Evolutionary conservation across 148 eudicot species (phyloP), one percentile per base, ranked within the genome.

Genomic region (Heliamphora exappendiculata): DNA sequence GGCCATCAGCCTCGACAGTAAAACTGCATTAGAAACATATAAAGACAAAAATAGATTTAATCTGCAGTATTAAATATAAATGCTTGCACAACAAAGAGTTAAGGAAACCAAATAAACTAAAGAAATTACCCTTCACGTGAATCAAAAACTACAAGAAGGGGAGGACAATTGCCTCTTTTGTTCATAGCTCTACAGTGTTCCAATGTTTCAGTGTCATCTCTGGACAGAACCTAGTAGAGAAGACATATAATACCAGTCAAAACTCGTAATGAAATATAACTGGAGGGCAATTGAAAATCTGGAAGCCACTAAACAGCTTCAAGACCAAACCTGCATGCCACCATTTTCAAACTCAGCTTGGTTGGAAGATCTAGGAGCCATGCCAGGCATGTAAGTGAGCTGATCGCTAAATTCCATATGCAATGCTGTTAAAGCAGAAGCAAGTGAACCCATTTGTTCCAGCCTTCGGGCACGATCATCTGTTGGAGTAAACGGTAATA

Each of bases 281-380:
- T 44, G 37, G 75, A 44, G 17, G 29, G n/a, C n/a, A n/a, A n/a
- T n/a, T n/a, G n/a, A n/a, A 64, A 11, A 39, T 67, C 9, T 41
- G 57, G 47, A 13, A 50, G 24, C 3, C 49, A 67, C 22, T 37
- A 59, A 59, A 33, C n/a, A 70, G 33, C 7, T 51, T 37, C 68
- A 58, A 20, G 42, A 41, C 5, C 53, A 13, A 63, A 94, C 98
- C 96, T 94, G 98, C 96, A 94, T 94, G 73, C 97, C 98, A 51
- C 92, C 94, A 81, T 84, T 80, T 84, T 94, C 98, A 69, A 82
- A 84, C 68, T 64, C 70, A 45, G 98, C 91, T 66, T 83, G 88
- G 81, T 94, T 94, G 70, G 97, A 94, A 76, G 89, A 89, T 87
- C 85, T 86, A 65, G 94, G 89, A 86, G 98, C 94, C 93, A 91